Conservation (phyloP, 2,329 filamentous ascomycete genomes). For the Xylariales sp. region DNA sequence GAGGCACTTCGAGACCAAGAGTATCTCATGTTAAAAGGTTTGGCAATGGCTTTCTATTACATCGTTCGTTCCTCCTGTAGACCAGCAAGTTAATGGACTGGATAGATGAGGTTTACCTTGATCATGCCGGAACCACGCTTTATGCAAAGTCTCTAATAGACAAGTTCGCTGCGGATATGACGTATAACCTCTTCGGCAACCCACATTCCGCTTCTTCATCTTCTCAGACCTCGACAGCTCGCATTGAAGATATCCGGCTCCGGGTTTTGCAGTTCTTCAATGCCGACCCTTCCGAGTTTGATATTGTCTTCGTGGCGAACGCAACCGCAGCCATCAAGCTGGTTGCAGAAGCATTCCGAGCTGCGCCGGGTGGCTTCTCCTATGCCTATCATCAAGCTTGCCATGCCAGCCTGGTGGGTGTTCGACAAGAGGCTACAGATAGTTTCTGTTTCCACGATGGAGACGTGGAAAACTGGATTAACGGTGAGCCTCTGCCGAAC, state of each 20-base stretch:
- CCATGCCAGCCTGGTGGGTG: slow-evolving; percentile 83
- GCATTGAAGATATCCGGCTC: slow-evolving; percentile 72
- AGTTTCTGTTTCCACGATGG: slow-evolving; percentile 64
- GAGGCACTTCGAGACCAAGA: slow-evolving; percentile 55
- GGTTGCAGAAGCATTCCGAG: slow-evolving; percentile 68
- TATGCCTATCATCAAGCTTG: slow-evolving; percentile 81
- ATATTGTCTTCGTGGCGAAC: slow-evolving; percentile 65
- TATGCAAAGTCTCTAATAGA: slow-evolving; percentile 79
- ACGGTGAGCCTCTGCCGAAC: slow-evolving; percentile 28
- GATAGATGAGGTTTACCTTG: slow-evolving; percentile 72
- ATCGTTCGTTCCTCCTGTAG: too few species aligned
- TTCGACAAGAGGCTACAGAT: slow-evolving; percentile 63
- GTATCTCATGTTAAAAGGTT: slow-evolving; percentile 68
- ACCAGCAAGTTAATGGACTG: too few species aligned
- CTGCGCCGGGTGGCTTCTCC: slow-evolving; percentile 64
- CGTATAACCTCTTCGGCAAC: slow-evolving; percentile 77
- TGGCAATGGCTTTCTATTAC: neutral
- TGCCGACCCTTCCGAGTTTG: slow-evolving; percentile 75
- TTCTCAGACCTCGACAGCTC: slow-evolving; percentile 69
- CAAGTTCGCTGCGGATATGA: slow-evolving; percentile 73
- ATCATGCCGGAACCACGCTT: slow-evolving; percentile 90
- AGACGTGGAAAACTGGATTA: slow-evolving; percentile 63
- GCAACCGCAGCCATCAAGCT: slow-evolving; percentile 60
- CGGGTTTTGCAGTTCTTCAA: slow-evolving; percentile 71
- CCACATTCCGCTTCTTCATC: slow-evolving; percentile 83